A percentile compares a stretch with the other conserved stretches of the same genome.
Conservation (phyloP, 163 green algal species). For the Scenedesmus sp. region DNA sequence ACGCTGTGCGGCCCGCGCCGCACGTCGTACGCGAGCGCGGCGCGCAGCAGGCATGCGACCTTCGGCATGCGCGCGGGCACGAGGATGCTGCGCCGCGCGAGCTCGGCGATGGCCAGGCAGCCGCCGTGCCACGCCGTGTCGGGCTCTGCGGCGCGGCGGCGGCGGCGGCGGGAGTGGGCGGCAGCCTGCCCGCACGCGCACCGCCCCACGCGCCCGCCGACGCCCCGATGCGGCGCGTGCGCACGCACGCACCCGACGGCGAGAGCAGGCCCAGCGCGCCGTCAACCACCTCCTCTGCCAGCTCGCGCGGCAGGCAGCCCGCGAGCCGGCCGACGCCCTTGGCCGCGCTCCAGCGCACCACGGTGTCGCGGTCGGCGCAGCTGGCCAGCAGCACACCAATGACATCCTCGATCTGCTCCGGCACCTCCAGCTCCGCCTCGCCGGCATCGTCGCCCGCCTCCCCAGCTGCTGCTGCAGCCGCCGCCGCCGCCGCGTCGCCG, state of each 20-base stretch:
- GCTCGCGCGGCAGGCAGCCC: slow-evolving; percentile 79
- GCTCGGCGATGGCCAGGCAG: slow-evolving; percentile 96
- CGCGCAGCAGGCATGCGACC: slow-evolving; percentile 63
- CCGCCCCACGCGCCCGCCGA: not conserved
- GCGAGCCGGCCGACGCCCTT: slow-evolving; percentile 93
- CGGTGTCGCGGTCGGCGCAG: slow-evolving; percentile 89
- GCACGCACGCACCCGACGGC: slow-evolving; percentile 56
- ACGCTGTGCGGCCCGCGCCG: slow-evolving; percentile 82
- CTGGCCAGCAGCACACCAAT: slow-evolving; percentile 58
- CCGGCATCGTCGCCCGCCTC: too few relatives aligned
- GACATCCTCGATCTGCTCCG: slow-evolving; percentile 76
- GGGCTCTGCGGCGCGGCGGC: slow-evolving; percentile 53
- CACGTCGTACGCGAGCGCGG: slow-evolving; percentile 65
- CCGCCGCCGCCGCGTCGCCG: too few relatives aligned
- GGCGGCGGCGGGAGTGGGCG: not conserved
- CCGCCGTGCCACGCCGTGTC: slow-evolving; percentile 95
- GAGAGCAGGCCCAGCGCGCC: slow-evolving; percentile 67
- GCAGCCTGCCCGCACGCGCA: too few relatives aligned
- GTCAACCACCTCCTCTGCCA: slow-evolving; percentile 77
- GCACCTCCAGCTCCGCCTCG: slow-evolving; percentile 29
- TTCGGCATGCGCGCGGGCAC: slow-evolving; percentile 70
- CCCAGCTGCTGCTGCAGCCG: too few relatives aligned
- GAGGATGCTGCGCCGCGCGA: slow-evolving; percentile 90
- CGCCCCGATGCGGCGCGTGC: too few relatives aligned
- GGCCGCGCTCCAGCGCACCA: slow-evolving; percentile 94